These are phyloP conservation scores for Aspergillus chevalieri DNA, from an alignment of 2,329 filamentous ascomycete species.

Conservation along the genomic window DNA sequence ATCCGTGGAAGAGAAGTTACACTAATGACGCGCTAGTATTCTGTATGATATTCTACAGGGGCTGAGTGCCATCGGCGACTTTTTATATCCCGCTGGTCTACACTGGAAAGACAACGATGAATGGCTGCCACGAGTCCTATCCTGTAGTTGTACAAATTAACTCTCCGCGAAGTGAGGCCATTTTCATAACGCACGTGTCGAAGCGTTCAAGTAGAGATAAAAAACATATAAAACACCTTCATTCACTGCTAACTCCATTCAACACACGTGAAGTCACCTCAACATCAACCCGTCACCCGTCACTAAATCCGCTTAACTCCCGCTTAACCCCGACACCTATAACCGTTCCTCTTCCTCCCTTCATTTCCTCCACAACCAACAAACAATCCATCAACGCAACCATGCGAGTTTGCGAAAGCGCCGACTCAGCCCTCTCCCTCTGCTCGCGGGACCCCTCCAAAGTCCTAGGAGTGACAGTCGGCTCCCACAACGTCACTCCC, in stretches of 20 bases:
- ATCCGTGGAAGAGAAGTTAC: background rate
- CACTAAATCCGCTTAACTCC: background rate
- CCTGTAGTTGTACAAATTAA: background rate
- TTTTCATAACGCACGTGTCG: too few species aligned
- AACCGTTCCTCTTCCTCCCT: background rate
- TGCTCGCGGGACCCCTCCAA: conserved; percentile 28
- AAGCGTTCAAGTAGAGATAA: background rate
- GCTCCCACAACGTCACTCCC: conserved; percentile 21
- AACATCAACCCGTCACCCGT: background rate
- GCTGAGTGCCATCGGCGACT: too few species aligned
- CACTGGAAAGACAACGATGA: background rate
- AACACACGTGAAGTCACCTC: background rate
- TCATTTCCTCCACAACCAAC: background rate
- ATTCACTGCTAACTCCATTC: background rate
- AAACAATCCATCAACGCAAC: background rate
- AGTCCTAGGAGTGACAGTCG: conserved; percentile 25
- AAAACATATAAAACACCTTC: background rate
- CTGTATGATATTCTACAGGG: too few species aligned
- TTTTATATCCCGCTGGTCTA: too few species aligned
- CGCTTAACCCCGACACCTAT: background rate
- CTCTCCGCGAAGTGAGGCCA: too few species aligned
- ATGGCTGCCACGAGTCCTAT: background rate
- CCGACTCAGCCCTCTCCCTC: conserved; percentile 10
- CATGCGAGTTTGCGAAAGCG: background rate
- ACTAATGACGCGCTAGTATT: background rate